These are phyloP conservation scores for Fusarium irregulare DNA, from an alignment of 2,329 filamentous ascomycete genomes.

Conservation along the genomic window DNA sequence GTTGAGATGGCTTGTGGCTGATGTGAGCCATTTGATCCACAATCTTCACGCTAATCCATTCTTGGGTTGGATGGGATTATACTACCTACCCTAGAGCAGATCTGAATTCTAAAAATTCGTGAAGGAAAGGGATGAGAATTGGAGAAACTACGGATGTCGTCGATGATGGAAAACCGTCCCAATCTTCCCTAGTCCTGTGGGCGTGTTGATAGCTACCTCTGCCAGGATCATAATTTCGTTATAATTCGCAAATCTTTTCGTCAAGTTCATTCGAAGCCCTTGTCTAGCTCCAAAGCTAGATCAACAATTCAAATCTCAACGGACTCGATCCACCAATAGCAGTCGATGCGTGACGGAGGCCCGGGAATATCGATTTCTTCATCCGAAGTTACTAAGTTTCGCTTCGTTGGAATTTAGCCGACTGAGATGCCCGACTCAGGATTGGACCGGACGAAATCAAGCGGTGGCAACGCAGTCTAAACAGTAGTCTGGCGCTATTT, in stretches of 20 bases:
- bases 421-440: background rate
- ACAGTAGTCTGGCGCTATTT: slow-evolving; percentile 11
- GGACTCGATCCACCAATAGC: slow-evolving; percentile 14
- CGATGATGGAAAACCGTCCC: background rate
- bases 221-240: background rate
- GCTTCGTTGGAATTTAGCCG: slow-evolving; percentile 14
- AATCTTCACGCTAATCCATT: slow-evolving; percentile 10
- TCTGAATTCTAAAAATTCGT: background rate
- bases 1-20: slow-evolving; percentile 35
- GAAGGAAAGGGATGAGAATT: background rate
- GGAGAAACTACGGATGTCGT: no score
- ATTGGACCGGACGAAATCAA: slow-evolving; percentile 22
- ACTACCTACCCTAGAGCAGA: slow-evolving; percentile 3
- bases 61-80: background rate
- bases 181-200: background rate
- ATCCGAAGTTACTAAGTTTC: background rate
- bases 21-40: slow-evolving; percentile 42
- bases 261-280: background rate
- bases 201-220: slow-evolving; percentile 7
- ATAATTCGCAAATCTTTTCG: slow-evolving; percentile 17
- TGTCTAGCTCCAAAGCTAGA: background rate
- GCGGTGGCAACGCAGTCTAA: background rate
- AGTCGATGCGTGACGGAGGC: background rate
- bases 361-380: background rate
- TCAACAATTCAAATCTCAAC: background rate